These are phyloP conservation scores for Anthoceros angustus DNA, from an alignment of 225 moss, liverwort and hornwort genomes.

Conservation along the genomic window DNA sequence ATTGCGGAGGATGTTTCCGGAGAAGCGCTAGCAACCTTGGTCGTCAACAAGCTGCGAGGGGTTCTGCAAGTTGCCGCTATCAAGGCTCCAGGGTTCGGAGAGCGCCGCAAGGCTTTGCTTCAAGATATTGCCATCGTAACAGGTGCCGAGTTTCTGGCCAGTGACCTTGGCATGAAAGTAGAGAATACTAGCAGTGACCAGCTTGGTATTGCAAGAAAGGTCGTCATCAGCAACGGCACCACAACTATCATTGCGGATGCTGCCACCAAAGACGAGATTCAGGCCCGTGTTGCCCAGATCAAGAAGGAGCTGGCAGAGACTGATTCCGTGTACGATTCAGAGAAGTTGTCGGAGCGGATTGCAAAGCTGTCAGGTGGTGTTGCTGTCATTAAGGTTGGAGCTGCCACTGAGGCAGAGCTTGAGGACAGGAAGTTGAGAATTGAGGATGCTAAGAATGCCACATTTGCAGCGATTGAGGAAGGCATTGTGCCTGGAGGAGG, in stretches of 20 bases:
- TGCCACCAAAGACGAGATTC: constrained; percentile 90
- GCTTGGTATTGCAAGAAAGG: constrained; percentile 70
- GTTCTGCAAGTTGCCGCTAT: constrained; percentile 89
- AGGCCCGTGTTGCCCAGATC: constrained; percentile 84
- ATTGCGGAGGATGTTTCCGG: constrained; percentile 83
- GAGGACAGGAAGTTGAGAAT: constrained; percentile 86
- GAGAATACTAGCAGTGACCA: constrained; percentile 59
- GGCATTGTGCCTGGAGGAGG: constrained; percentile 95
- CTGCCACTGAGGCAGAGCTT: constrained; percentile 84
- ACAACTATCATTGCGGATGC: constrained; percentile 88
- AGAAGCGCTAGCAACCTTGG: constrained; percentile 86
- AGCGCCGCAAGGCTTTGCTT: constrained; percentile 88
- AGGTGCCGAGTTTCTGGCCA: constrained; percentile 79
- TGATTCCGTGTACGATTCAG: constrained; percentile 83
- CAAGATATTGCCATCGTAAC: constrained; percentile 92
- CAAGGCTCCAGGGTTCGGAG: constrained; percentile 91
- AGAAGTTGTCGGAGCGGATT: constrained; percentile 92
- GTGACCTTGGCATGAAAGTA: constrained; percentile 67
- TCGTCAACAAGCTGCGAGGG: constrained; percentile 88
- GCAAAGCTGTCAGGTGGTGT: constrained; percentile 90
- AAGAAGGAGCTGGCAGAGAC: constrained; percentile 88
- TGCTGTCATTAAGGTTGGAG: constrained; percentile 95
- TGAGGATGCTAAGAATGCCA: constrained; percentile 96
- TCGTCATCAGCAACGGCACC: constrained; percentile 39
- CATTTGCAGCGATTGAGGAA: constrained; percentile 94